Evolutionary conservation across 2,329 filamentous ascomycete species (phyloP), one percentile per base, ranked within the genome.

Genomic region (Stagonosporopsis cucurbitacearum): DNA sequence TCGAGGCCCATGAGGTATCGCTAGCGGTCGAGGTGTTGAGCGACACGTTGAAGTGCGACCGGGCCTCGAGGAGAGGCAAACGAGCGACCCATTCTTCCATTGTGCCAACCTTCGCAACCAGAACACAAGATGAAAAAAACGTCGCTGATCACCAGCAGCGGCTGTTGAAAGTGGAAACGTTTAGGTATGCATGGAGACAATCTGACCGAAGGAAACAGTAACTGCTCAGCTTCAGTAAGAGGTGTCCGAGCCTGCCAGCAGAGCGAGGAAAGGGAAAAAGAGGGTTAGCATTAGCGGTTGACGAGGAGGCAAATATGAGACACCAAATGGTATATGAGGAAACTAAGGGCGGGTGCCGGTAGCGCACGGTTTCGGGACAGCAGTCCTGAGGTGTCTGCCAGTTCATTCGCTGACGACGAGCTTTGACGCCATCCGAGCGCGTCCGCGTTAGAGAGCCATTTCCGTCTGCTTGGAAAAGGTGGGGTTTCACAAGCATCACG

Each of bases 141-240:
- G 59, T 70, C 72, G 73, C 73, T 75, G 73, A 66, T 61, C 65
- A 73, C 73, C 73, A 74, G 72, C 73, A 75, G 72, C 72, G 73
- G 72, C 64, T 72, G 63, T 69, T 67, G 60, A 59, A 67, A 67
- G 58, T 50, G 57, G 59, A 54, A 64, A 61, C 64, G 63, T 65
- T 65, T 70, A 74, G 62, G 65, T 69, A 74, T 64, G 72, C 73
- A 75, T 75, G 70, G 70, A 74, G 67, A 63, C 70, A 63, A 62
- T 60, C 61, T 58, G 64, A 67, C 62, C 63, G 65, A 67, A 59
- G 66, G 68, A 69, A 73, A 73, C 67, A 69, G 64, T 67, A 71
- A 68, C 68, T 70, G 70, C 68, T 69, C 72, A 70, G 65, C 66
- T 65, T 68, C 69, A 70, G 65, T 70, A 60, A 63, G 60, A 68